These are phyloP conservation scores for Eutrema salsugineum DNA, from an alignment of 441 rosid species.

Conservation along the genomic window DNA sequence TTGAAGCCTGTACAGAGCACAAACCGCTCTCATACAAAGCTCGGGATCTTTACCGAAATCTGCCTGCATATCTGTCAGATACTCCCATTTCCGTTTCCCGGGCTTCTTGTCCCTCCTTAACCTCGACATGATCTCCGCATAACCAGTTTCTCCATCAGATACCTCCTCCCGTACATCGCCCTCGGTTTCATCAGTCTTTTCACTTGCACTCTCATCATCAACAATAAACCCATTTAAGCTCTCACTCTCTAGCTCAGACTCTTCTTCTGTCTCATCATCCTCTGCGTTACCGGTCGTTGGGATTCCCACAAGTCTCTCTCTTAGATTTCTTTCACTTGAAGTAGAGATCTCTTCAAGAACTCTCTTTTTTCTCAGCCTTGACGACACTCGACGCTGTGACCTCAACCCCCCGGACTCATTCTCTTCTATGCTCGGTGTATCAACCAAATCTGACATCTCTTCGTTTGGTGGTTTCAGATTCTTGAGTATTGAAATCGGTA, in stretches of 20 bases:
- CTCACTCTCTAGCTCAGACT: not conserved
- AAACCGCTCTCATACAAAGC: slow-evolving; percentile 86
- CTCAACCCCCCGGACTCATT: not conserved
- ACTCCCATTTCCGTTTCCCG: slow-evolving; percentile 44
- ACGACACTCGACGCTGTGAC: slow-evolving; percentile 2
- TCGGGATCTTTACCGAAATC: slow-evolving; percentile 63
- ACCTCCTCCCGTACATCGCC: slow-evolving; percentile 8
- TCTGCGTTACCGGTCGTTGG: slow-evolving; percentile 33
- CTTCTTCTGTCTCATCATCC: slow-evolving; percentile 30
- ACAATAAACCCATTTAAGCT: slow-evolving; percentile 22
- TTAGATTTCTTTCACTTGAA: not conserved
- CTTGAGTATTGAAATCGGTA: slow-evolving; percentile 17
- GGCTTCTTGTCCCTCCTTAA: slow-evolving; percentile 49
- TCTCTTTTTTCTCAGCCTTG: slow-evolving; percentile 11
- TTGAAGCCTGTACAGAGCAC: slow-evolving; percentile 70
- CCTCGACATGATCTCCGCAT: slow-evolving; percentile 36
- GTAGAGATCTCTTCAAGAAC: not conserved
- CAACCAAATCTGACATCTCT: not conserved
- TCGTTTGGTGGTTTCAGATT: slow-evolving; percentile 4
- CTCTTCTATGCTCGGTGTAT: not conserved
- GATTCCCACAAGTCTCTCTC: slow-evolving; percentile 28
- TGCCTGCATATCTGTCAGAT: slow-evolving; percentile 67
- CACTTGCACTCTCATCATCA: not conserved
- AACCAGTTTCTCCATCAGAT: slow-evolving; percentile 36
- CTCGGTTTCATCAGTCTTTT: slow-evolving; percentile 9